These are phyloP conservation scores for Alternaria sp. DNA, from an alignment of 2,329 filamentous ascomycete genomes.

Conservation along the genomic window DNA sequence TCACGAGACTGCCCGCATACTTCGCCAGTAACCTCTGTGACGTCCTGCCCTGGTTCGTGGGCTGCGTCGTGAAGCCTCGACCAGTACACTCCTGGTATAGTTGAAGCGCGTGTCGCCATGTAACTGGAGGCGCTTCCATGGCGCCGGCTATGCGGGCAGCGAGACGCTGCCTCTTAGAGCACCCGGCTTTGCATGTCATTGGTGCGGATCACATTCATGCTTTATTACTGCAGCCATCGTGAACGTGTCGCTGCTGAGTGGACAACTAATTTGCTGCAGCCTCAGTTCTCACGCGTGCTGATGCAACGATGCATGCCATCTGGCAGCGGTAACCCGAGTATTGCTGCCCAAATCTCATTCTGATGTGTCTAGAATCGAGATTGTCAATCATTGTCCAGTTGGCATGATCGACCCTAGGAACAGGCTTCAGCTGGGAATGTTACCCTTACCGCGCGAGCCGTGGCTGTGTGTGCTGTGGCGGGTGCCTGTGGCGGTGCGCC, in stretches of 20 bases:
- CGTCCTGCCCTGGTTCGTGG: slow-evolving; percentile 41
- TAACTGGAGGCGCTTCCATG: slow-evolving; percentile 35
- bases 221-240: slow-evolving; percentile 34
- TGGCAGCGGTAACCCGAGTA: slow-evolving; percentile 24
- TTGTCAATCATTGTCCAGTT: slow-evolving; percentile 14
- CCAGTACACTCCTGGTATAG: slow-evolving; percentile 35
- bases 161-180: slow-evolving; percentile 36
- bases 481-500: slow-evolving; percentile 11
- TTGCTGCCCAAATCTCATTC: slow-evolving; percentile 35
- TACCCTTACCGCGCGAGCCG: slow-evolving; percentile 10
- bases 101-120: slow-evolving; percentile 42
- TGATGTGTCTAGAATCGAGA: slow-evolving; percentile 1
- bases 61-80: slow-evolving; percentile 25
- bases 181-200: slow-evolving; percentile 9
- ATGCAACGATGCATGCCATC: slow-evolving; percentile 35
- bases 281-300: slow-evolving; percentile 35
- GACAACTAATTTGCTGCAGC: slow-evolving; percentile 28
- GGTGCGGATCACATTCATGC: slow-evolving; percentile 8
- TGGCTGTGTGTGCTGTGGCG: slow-evolving; percentile 10
- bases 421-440: slow-evolving; percentile 9
- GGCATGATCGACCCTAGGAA: slow-evolving; percentile 9
- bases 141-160: slow-evolving; percentile 46
- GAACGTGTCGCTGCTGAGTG: slow-evolving; percentile 45
- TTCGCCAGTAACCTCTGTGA: slow-evolving; percentile 39
- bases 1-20: slow-evolving; percentile 35